These are phyloP conservation scores for Zymoseptoria brevis DNA, from an alignment of 2,329 filamentous ascomycete species.

Conservation along the genomic window DNA sequence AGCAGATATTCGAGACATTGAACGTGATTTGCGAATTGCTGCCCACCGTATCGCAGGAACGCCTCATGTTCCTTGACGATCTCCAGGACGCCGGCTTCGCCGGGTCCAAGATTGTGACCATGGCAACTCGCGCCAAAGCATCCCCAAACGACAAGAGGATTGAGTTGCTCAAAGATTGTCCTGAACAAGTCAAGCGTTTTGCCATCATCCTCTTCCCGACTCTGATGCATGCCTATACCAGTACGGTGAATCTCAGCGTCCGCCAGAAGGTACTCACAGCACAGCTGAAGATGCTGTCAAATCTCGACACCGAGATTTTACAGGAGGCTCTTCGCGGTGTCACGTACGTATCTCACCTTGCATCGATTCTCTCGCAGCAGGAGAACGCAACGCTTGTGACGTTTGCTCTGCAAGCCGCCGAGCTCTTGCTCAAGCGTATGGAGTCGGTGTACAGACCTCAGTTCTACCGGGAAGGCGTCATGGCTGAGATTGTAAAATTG, in stretches of 20 bases:
- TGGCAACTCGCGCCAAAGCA: slow-evolving; percentile 43
- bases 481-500: slow-evolving; percentile 79
- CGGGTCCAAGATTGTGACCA: slow-evolving; percentile 37
- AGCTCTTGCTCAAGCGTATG: slow-evolving; percentile 75
- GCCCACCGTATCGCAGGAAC: slow-evolving; percentile 59
- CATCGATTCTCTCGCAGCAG: slow-evolving; percentile 89
- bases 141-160: slow-evolving; percentile 70
- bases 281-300: slow-evolving; percentile 97
- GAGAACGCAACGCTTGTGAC: slow-evolving; percentile 84
- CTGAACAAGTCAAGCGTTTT: slow-evolving; percentile 80
- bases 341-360: slow-evolving; percentile 90
- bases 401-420: slow-evolving; percentile 78
- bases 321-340: slow-evolving; percentile 79
- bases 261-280: slow-evolving; percentile 90
- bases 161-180: slow-evolving; percentile 74
- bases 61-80: slow-evolving; percentile 45
- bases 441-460: slow-evolving; percentile 89
- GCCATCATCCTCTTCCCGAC: slow-evolving; percentile 90
- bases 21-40: slow-evolving; percentile 96
- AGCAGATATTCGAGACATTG: slow-evolving; percentile 93
- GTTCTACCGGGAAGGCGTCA: slow-evolving; percentile 93
- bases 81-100: slow-evolving; percentile 43
- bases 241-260: slow-evolving; percentile 90
- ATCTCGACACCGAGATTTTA: slow-evolving; percentile 77
- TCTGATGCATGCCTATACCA: slow-evolving; percentile 91